These are phyloP conservation scores for Eutypella sp. DNA, from an alignment of 2,329 filamentous ascomycete species.

Conservation along the genomic window DNA sequence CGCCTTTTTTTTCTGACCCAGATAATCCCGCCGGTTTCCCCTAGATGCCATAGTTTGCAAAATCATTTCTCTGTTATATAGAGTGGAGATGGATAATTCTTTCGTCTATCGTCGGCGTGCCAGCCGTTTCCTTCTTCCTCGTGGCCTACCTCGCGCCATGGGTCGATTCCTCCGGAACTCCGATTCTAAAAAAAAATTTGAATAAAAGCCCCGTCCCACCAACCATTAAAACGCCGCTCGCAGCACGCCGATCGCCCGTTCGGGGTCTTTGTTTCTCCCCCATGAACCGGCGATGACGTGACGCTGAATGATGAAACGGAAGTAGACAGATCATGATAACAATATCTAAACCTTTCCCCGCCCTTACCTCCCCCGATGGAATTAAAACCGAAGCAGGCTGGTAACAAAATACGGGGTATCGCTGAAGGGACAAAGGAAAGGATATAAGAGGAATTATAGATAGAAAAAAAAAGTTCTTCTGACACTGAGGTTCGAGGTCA, in stretches of 20 bases:
- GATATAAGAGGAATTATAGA: conserved; percentile 10
- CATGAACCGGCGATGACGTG: too few relatives aligned
- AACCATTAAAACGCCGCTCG: too few relatives aligned
- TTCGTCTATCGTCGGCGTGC: conserved; percentile 34
- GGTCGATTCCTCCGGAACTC: conserved; percentile 12
- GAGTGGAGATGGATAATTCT: conserved; percentile 47
- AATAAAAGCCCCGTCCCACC: neutral
- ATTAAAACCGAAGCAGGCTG: too few relatives aligned
- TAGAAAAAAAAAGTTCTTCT: neutral
- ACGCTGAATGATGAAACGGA: too few relatives aligned
- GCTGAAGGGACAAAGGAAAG: conserved; percentile 27
- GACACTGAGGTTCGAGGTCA: neutral
- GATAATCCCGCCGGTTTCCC: conserved; percentile 2
- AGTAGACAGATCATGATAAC: too few relatives aligned
- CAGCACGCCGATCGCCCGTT: too few relatives aligned
- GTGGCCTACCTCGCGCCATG: conserved; percentile 19
- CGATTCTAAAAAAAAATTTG: conserved; percentile 19
- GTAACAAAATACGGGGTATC: conserved; percentile 32
- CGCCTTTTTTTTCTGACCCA: neutral
- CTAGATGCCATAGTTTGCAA: conserved; percentile 12
- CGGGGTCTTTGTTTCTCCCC: too few relatives aligned
- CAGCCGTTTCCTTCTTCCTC: conserved; percentile 21
- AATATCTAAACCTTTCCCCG: too few relatives aligned
- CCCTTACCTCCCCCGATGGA: too few relatives aligned
- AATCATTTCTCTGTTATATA: conserved; percentile 24